Base-by-base conservation (phyloP, 768 basidiomycete genomes). In the Cystobasidiopsis lactophilus region DNA sequence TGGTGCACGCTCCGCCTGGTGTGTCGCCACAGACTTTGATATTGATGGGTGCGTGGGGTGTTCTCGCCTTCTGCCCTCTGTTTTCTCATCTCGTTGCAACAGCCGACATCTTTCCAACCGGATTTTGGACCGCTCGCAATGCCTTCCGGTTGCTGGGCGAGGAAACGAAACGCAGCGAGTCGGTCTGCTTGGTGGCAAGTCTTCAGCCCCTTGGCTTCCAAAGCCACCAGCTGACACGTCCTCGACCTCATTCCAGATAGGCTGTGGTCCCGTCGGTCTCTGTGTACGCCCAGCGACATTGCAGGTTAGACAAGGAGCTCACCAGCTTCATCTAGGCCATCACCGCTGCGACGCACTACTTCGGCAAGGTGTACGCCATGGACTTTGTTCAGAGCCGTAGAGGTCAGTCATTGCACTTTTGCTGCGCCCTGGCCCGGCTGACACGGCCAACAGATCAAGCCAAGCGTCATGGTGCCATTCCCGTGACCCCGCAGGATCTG, bases 321-420 rank as follows among this genome's bases (percentile, higher is more conserved):
- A n/a, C n/a, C n/a, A n/a, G n/a, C n/a, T n/a, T n/a, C n/a, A n/a
- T 66, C 21, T 66, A 64, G 37, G 66, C 66, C 9, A 65, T 67
- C 52, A 63, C 65, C 18, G 63, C 65, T 0, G 66, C 67, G n/a
- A 52, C 40, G 11, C 59, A 62, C 26, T 60, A 63, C 56, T 66
- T 67, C 29, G 30, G 39, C 16, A 40, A 60, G 30, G 66, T 69
- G 11, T 67, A 57, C 46, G 61, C 61, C 0, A 52, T 62, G 33
- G 61, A 62, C 53, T 53, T 53, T 16, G 58, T 59, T 10, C 24
- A 49, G 9, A 52, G 54, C 26, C 40, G 58, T n/a, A 24, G 41
- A 40, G 55, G n/a, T n/a, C n/a, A n/a, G n/a, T n/a, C n/a, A n/a
- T n/a, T n/a, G n/a, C n/a, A n/a, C n/a, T n/a, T n/a, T n/a, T n/a